Base-by-base conservation (phyloP, 2,329 filamentous ascomycete genomes). In the Aspergillus sp. region DNA sequence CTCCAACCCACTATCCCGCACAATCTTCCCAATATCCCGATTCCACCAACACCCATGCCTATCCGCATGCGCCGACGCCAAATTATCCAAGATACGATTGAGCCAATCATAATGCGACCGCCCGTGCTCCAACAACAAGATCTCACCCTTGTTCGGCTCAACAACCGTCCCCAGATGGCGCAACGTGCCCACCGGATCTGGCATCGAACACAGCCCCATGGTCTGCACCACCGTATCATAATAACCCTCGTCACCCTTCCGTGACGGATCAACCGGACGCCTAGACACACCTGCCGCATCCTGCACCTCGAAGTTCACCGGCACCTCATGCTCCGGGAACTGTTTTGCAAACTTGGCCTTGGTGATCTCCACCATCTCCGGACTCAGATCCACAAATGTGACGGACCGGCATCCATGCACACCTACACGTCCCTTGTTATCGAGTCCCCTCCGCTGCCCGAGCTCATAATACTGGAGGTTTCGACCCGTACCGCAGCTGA, bases 41-140 rank as follows among this genome's bases (percentile, higher is more conserved):
- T 83, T 83, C 75, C 78, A 82, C 81, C 81, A 83, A 67, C 81
- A 83, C 15, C 81, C 81, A 71, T 82, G 79, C n/a, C 75, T 72
- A 63, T 81, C 72, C 36, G 81, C 81, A 70, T 83, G 81, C 41
- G 75, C 72, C 4, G 78, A 72, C 2, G 81, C 81, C 58, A 79
- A 67, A 53, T 78, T 78, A 64, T 83, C 81, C 58, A 83, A 67
- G 11, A 81, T 71, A 4, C 69, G 68, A 69, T 83, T 83, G 63
- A 82, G 39, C 78, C 79, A 81, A 23, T 66, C 70, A 62, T 81
- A 81, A 59, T 78, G 62, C 25, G 80, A 80, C 32, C 79, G 72
- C 15, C 81, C 81, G 70, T 83, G 81, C 64, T 83, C 81, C 7
- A 83, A 68, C 44, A 83, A 71, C 57, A 82, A 64, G 38, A 83